Evolutionary conservation across 768 basidiomycete species (phyloP), one percentile per base, ranked within the genome.

Genomic region (Tricholoma sp.): DNA sequence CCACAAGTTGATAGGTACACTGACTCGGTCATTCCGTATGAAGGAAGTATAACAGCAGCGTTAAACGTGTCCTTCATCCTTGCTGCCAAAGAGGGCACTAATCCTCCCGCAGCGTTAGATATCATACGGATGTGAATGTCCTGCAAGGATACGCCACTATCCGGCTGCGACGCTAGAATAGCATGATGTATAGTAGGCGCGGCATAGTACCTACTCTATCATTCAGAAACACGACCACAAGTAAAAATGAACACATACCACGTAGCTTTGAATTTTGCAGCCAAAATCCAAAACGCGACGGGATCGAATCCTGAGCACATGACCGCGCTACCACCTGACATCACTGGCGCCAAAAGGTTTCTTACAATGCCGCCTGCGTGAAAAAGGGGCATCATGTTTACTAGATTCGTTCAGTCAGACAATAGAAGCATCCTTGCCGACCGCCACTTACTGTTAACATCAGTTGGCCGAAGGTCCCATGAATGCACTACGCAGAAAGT

Each of bases 351-450:
- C 18, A 83, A 72, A 18, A 85, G 72, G 63, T 81, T 83, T 50
- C 80, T 78, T 37, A 83, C 77, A 50, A 85, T 79, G 19, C 83
- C 83, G 27, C 83, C 83, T 39, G 84, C 82, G 60, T 83, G 81
- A 70, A 83, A 83, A 21, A 81, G 71, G 41, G 82, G 82, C 83
- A 80, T 81, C 72, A 80, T 72, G 47, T 74, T 75, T 58, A 76
- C 76, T 75, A 56, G 4, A 39, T 11, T 39, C 55, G 54, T 45
- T 49, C 54, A n/a, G 46, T 49, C 43, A 27, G 43, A 21, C 37
- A 18, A 46, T 27, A 11, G 18, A n/a, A 22, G 9, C 43, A 29
- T 29, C 8, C 11, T 29, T 21, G 6, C 29, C 41, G 50, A 59
- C 76, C 56, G 21, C 22, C 21, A 45, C 43, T 21, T 61, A 80